phyloP scores from a whole-genome alignment of 176 grass and related monocot species.

The sorghum (Sorghum bicolor) region Sorghum_bicolor_NCBIv3 NC_012879.2:45980001-45980500 shows the following conservation, averaged over 20 bases:
- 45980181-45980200: background rate
- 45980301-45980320: conserved; percentile 4
- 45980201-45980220: background rate
- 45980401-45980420: too few species aligned
- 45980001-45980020: too few species aligned
- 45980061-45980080: too few species aligned
- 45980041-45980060: too few species aligned
- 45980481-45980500: too few species aligned
- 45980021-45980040: too few species aligned
- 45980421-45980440: background rate
- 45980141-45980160: background rate
- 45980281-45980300: background rate
- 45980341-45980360: background rate
- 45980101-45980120: background rate
- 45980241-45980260: background rate
- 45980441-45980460: too few species aligned
- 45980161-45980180: background rate
- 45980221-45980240: background rate
- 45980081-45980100: too few species aligned
- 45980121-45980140: background rate
- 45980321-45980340: conserved; percentile 12
- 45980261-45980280: background rate
- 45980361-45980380: background rate
- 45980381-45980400: background rate
- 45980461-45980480: too few species aligned